phyloP scores from a whole-genome alignment of 2,329 filamentous ascomycete species.

The Talaromyces sp. region DNA sequence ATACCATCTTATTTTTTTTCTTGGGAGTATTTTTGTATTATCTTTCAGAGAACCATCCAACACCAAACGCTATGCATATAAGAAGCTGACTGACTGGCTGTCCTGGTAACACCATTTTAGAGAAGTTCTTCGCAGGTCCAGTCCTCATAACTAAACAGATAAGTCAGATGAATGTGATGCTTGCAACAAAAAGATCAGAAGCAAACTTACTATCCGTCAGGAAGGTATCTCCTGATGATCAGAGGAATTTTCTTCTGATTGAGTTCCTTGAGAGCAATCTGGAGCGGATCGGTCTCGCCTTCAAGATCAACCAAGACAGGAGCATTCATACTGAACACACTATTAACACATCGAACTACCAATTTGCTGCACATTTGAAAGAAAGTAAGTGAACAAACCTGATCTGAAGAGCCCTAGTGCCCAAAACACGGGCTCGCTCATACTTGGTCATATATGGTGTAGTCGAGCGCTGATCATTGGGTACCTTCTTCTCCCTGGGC shows the following conservation, averaged over 20 bases:
- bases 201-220: slow-evolving; percentile 81
- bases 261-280: slow-evolving; percentile 96
- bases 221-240: slow-evolving; percentile 90
- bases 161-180: slow-evolving; percentile 1
- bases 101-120: slow-evolving; percentile 32
- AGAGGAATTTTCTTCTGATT: slow-evolving; percentile 98
- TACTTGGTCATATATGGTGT: slow-evolving; percentile 99
- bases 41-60: slow-evolving; percentile 26
- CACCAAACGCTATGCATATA: slow-evolving; percentile 42
- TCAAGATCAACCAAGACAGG: slow-evolving; percentile 94
- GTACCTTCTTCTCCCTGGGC: slow-evolving; percentile 77
- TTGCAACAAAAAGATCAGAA: not conserved
- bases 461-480: slow-evolving; percentile 80
- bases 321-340: slow-evolving; percentile 76
- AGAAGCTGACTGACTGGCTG: slow-evolving; percentile 18
- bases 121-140: slow-evolving; percentile 98
- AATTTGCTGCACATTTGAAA: not conserved
- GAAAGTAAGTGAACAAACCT: slow-evolving; percentile 58
- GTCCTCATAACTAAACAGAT: slow-evolving; percentile 77
- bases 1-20: not conserved
- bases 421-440: slow-evolving; percentile 87
- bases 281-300: slow-evolving; percentile 93
- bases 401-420: slow-evolving; percentile 91
- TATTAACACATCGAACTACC: slow-evolving; percentile 20
- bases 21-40: not conserved